Evolutionary conservation across 2,329 filamentous ascomycete genomes (phyloP), one percentile per base, ranked within the genome.

Genomic region (Coniosporium tulheliwenetii): DNA sequence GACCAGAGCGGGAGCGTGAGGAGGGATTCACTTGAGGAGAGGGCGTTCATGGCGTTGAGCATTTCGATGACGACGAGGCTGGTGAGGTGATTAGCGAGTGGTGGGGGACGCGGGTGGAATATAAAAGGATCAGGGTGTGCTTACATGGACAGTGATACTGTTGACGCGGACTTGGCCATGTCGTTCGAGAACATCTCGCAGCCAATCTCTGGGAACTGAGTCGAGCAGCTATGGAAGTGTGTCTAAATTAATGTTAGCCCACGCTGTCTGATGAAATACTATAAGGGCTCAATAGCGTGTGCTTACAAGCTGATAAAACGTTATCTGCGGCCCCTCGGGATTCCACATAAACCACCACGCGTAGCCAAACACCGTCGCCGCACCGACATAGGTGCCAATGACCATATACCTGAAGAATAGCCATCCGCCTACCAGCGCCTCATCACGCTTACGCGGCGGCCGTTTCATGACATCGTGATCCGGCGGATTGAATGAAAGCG

Each of bases 341-440:
- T 96, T 89, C 70, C 82, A 94, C 81, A 98, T 87, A 70, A 96
- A 98, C 85, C 86, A 98, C 91, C 91, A 98, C n/a, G 85, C 89
- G 57, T 98, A 98, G 37, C 93, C 91, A 55, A 81, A 86, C 14
- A 98, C 93, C 3, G 91, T 98, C 41, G 91, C 91, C 34, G 85
- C 70, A 57, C 91, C 91, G 43, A 98, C 91, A 48, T 98, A 98
- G 8, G 78, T 85, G 45, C 91, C 91, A 52, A 98, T 91, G 39
- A 96, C 79, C 69, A 98, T 78, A 64, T 98, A 98, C 40, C 91
- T 79, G 73, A 96, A 86, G 69, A 98, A 95, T 33, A 98, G 67
- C 91, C 91, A 98, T 44, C 87, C 86, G 36, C 85, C 80, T 40
- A 98, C 89, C 39, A 98, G 79, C 5, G 83, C 68, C 63, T 98